Base-by-base conservation (phyloP, 176 grass and related monocot genomes). In the Coix lacrymajobi region DNA sequence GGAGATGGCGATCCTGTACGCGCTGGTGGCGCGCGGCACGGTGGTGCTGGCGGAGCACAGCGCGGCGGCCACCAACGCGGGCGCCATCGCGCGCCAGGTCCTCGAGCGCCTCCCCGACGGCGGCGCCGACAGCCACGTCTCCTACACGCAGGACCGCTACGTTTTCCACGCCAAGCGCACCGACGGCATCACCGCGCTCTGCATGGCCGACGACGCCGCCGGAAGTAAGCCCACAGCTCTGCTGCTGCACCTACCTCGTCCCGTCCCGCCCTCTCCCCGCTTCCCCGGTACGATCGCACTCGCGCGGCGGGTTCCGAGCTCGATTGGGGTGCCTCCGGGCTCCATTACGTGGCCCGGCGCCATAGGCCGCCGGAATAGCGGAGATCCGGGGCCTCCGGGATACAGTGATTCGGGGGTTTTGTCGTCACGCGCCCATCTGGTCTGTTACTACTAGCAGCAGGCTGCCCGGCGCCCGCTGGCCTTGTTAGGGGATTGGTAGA, bases 101-200 rank as follows among this genome's bases (percentile, higher is more conserved):
- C 93, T 99, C 33, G 96, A 99, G 77, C 88, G 88, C 60, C 91
- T 90, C 85, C 90, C 79, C 24, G 74, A 36, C 86, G 84, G 79
- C 46, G 85, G 40, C 63, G 87, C 90, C 58, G 96, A 99, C 80
- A 94, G 91, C 89, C 91, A 99, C 77, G 91, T 96, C 80, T 99
- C 96, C 85, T 99, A 96, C 89, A 94, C 96, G 62, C 96, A 94
- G 93, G 96, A 99, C 76, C 91, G 91, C 19, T 92, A 94, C 75
- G 83, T 92, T 46, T 99, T 99, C 86, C 93, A 99, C 79, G 96
- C 90, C 87, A 99, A 99, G 87, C 91, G 91, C 68, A 94, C 93
- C 83, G 96, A 99, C 82, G 96, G 93, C 17, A 87, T 99, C 91
- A 99, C 96, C 73, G 87, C 91, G n/a, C 96, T 99, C 15, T 99